Evolutionary conservation across 1,284 basidiomycete species (phyloP).

Genomic region (Trichosporon inkin): DNA sequence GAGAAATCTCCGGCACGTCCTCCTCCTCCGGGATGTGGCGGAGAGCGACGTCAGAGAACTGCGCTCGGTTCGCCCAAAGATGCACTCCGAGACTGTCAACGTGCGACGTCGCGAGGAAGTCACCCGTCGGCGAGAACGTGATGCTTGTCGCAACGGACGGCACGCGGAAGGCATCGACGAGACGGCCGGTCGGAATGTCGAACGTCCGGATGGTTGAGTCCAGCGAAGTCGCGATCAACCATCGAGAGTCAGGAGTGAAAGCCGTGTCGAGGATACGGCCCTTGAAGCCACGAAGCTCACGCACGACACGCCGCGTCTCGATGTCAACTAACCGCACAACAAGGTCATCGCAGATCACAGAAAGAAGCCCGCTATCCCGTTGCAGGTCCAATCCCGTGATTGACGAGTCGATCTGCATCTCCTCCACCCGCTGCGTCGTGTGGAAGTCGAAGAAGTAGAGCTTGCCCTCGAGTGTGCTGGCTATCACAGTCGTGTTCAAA

Average conservation of each 20-base stretch:
- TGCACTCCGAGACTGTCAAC: slow-evolving; percentile 90
- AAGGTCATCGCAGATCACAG: slow-evolving; percentile 78
- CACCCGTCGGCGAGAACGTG: slow-evolving; percentile 88
- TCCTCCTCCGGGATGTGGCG: slow-evolving; percentile 68
- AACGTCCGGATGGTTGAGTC: slow-evolving; percentile 93
- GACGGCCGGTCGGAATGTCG: slow-evolving; percentile 85
- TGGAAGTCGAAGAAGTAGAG: slow-evolving; percentile 96
- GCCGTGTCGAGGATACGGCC: slow-evolving; percentile 77
- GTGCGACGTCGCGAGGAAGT: slow-evolving; percentile 93
- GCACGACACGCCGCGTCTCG: slow-evolving; percentile 79
- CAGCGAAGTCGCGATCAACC: slow-evolving; percentile 82
- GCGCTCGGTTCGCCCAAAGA: slow-evolving; percentile 95
- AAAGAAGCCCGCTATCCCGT: slow-evolving; percentile 79
- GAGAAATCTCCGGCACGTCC: slow-evolving; percentile 62
- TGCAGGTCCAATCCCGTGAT: slow-evolving; percentile 72
- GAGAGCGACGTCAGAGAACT: slow-evolving; percentile 81
- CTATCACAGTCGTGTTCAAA: slow-evolving; percentile 75
- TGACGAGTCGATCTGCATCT: slow-evolving; percentile 64
- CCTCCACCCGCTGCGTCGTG: slow-evolving; percentile 66
- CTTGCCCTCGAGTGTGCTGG: slow-evolving; percentile 80
- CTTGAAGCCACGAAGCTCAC: slow-evolving; percentile 77
- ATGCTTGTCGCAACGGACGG: slow-evolving; percentile 85
- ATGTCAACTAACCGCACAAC: slow-evolving; percentile 82
- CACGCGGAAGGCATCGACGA: slow-evolving; percentile 89
- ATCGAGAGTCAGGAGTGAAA: slow-evolving; percentile 89